phyloP scores from a whole-genome alignment of 192 early-diverging fungal species.

The Kappamyces sp. region DNA sequence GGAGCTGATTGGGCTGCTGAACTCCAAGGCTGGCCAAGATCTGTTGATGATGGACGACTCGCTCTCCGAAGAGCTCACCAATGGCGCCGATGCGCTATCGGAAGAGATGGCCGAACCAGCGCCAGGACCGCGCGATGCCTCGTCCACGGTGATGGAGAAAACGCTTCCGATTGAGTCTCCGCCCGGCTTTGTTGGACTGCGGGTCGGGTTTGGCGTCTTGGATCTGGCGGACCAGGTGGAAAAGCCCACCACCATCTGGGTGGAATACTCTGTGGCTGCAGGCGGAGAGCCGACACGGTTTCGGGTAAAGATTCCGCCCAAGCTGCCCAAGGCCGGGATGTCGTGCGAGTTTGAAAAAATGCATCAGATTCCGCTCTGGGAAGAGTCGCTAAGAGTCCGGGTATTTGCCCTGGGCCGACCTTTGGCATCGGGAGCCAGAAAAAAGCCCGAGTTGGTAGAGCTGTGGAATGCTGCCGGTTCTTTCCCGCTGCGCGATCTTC shows the following conservation, averaged over 20 bases:
- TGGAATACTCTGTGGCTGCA: not conserved
- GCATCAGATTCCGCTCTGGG: not conserved
- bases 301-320: not conserved
- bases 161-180: no score
- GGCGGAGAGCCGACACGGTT: not conserved
- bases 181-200: not conserved
- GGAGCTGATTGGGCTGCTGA: no score
- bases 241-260: slow-evolving; percentile 3
- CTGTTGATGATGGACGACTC: no score
- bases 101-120: no score
- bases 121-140: no score
- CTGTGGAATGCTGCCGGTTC: no score
- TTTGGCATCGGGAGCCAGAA: not conserved
- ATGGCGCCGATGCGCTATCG: no score
- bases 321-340: not conserved
- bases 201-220: not conserved
- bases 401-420: not conserved
- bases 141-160: no score
- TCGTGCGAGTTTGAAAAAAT: not conserved
- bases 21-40: no score
- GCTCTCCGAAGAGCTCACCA: no score
- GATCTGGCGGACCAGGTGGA: not conserved
- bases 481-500: no score
- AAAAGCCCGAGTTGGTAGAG: not conserved
- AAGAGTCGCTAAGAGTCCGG: not conserved